Percentiles rank a stretch among this genome's conserved stretches.
Conservation (phyloP, 108 stramenopile genomes). For the Cyclostephanos tholiformis region DNA sequence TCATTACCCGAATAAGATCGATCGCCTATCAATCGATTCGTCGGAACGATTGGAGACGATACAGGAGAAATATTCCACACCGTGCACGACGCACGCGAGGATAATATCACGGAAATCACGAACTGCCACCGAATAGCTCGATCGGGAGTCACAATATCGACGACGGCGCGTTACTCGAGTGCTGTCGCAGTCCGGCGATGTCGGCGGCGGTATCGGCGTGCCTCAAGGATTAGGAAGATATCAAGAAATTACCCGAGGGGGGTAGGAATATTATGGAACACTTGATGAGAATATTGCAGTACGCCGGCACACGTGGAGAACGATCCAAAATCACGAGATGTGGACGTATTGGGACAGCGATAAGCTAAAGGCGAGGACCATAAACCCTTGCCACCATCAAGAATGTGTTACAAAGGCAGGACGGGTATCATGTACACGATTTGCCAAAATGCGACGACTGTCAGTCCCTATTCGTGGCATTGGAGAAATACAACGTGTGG, state of each 20-base stretch:
- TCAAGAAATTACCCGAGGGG: slow-evolving; percentile 26
- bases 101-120: slow-evolving; percentile 32
- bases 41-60: slow-evolving; percentile 49
- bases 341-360: slow-evolving; percentile 51
- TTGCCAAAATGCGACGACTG: slow-evolving; percentile 47
- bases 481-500: slow-evolving; percentile 39
- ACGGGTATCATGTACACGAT: slow-evolving; percentile 44
- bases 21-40: slow-evolving; percentile 40
- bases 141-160: slow-evolving; percentile 58
- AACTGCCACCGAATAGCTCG: slow-evolving; percentile 54
- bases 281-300: slow-evolving; percentile 32
- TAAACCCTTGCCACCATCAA: slow-evolving; percentile 53
- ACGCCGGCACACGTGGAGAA: slow-evolving; percentile 15
- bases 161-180: slow-evolving; percentile 50
- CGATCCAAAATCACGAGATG: slow-evolving; percentile 26
- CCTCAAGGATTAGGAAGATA: slow-evolving; percentile 49
- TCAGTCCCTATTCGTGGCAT: slow-evolving; percentile 36
- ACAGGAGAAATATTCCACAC: slow-evolving; percentile 40
- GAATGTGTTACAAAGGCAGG: slow-evolving; percentile 48
- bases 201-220: slow-evolving; percentile 51
- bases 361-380: slow-evolving; percentile 39
- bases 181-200: slow-evolving; percentile 46
- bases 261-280: slow-evolving; percentile 34
- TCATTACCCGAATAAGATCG: slow-evolving; percentile 42
- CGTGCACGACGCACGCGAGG: slow-evolving; percentile 32